phyloP scores from a whole-genome alignment of 495 filamentous ascomycete genomes.

The Astrocystis sublimbata region DNA sequence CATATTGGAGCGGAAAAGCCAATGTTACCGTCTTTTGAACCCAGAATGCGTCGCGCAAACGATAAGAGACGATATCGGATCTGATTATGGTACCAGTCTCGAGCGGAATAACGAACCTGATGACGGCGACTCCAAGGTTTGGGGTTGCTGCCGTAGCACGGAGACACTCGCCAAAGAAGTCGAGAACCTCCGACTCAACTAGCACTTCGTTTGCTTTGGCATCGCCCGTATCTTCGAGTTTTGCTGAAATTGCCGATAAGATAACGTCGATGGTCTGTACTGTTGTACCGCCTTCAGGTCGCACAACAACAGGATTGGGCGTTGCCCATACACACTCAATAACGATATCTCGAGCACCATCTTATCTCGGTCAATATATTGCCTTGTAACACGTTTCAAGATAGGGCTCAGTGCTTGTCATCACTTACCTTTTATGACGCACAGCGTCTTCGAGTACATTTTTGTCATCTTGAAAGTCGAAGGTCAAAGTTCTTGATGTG shows the following conservation, averaged over 20 bases:
- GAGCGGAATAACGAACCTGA: conserved; percentile 25
- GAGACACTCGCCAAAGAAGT: conserved; percentile 25
- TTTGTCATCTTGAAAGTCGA: no score
- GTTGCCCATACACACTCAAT: conserved; percentile 23
- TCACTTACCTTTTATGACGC: background rate
- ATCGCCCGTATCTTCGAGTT: background rate
- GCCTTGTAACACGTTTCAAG: background rate
- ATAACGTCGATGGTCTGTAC: conserved; percentile 9
- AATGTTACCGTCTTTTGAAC: conserved; percentile 22
- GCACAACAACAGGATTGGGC: background rate
- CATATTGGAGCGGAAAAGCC: conserved; percentile 20
- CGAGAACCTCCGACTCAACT: conserved; percentile 13
- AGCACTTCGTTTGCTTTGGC: background rate
- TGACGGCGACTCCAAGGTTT: conserved; percentile 8
- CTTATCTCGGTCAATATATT: background rate
- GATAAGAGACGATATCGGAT: conserved; percentile 31
- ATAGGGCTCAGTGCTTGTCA: background rate
- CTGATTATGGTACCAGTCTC: conserved; percentile 20
- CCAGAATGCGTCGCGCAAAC: conserved; percentile 24
- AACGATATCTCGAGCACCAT: conserved; percentile 13
- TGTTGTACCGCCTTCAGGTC: conserved; percentile 3
- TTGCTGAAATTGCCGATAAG: conserved; percentile 1
- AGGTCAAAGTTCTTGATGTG: no score
- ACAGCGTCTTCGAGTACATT: background rate
- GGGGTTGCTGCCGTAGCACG: conserved; percentile 5